Evolutionary conservation across 2,329 filamentous ascomycete species (phyloP), one percentile per base, ranked within the genome.

Genomic region (Paracoccidioides brasiliensis): DNA sequence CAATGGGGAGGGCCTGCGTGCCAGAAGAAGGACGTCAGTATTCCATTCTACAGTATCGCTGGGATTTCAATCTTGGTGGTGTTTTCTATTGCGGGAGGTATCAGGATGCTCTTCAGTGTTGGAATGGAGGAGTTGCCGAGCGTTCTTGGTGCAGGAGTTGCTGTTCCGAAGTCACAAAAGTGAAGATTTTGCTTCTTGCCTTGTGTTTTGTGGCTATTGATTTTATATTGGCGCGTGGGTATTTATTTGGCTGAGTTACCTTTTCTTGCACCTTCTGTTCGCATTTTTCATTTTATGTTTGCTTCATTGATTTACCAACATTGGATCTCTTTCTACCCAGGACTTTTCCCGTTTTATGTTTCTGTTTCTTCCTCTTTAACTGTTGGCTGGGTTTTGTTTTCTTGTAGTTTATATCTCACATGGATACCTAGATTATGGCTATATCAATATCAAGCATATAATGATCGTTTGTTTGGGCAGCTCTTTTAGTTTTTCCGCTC

Each of bases 71-170:
- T 96, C 50, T 72, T 83, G 41, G 75, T 94, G 59, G 72, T 93
- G 1, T 79, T 81, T 49, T 72, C 87, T 41, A 73, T 94, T 33
- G 78, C 77, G 41, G 84, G 86, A 67, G 83, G 82, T 9, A 84
- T 97, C 63, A 82, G 84, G 5, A 75, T 95, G 77, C 71, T 98
- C 54, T 93, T 85, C 71, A 84, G 76, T 59, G 87, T 97, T 65
- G 93, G 91, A 38, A 81, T 86, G 69, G 84, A 95, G 75, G 86
- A 90, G 72, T 76, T 97, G 60, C 93, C 93, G 0, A 90, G 90
- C 63, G 91, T 98, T 7, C 90, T 98, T 70, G 89, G 90, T n/a
- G 93, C 93, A 50, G 93, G 93, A 60, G 91, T 98, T 41, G 87
- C 85, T 61, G 81, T 83, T 57, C 78, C 83, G 38, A 89, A 68